These are phyloP conservation scores for Penicillium sp. DNA, from an alignment of 2,329 filamentous ascomycete species.

Conservation along the genomic window DNA sequence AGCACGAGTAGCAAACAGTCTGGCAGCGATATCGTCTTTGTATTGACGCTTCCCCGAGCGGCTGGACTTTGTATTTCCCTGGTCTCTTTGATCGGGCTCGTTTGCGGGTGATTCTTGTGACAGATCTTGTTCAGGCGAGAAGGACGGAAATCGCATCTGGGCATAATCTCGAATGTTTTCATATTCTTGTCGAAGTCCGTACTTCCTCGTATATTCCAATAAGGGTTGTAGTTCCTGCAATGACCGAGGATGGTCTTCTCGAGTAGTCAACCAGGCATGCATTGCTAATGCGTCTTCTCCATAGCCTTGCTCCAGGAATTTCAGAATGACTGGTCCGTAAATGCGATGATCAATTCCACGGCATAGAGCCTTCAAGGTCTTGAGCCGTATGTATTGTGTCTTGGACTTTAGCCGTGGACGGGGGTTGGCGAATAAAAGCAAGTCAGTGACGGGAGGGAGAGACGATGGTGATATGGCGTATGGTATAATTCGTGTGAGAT, in stretches of 20 bases:
- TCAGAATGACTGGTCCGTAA: slow-evolving; percentile 46
- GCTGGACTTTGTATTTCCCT: slow-evolving; percentile 3
- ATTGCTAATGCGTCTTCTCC: slow-evolving; percentile 45
- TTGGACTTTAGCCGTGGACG: neutral
- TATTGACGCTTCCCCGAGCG: slow-evolving; percentile 47
- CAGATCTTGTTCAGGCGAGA: neutral
- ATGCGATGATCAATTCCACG: slow-evolving; percentile 38
- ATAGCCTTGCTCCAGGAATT: slow-evolving; percentile 39
- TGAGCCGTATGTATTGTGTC: slow-evolving; percentile 25
- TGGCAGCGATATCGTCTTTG: slow-evolving; percentile 72
- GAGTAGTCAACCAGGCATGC: slow-evolving; percentile 47
- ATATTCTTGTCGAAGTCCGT: slow-evolving; percentile 28
- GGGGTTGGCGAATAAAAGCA: neutral
- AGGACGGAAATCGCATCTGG: neutral
- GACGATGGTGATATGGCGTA: slow-evolving; percentile 21
- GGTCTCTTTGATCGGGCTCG: neutral
- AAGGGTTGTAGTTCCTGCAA: slow-evolving; percentile 43
- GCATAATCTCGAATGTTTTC: slow-evolving; percentile 6
- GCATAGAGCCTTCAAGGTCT: slow-evolving; percentile 46
- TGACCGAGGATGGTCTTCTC: slow-evolving; percentile 44
- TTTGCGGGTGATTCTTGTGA: neutral
- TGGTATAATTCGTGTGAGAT: slow-evolving; percentile 32
- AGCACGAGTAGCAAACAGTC: slow-evolving; percentile 76
- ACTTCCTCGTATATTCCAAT: slow-evolving; percentile 39
- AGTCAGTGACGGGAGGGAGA: neutral